Evolutionary conservation across 2,329 filamentous ascomycete species (phyloP).

Genomic region (Teratosphaeria viscida): DNA sequence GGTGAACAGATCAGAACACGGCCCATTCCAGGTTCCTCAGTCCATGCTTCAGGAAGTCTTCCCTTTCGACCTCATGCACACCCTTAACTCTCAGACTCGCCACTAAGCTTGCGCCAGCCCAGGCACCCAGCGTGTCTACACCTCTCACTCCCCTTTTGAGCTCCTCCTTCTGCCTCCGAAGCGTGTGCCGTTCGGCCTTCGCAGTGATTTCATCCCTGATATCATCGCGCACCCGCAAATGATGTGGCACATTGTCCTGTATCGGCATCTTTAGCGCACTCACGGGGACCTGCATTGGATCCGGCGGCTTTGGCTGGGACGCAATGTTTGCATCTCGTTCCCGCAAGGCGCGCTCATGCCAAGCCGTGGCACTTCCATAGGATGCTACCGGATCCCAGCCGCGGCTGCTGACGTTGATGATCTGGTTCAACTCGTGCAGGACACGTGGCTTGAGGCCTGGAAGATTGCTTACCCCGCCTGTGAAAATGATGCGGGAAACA

Average conservation of each 20-base stretch:
- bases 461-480: slow-evolving; percentile 68
- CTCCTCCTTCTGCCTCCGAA: slow-evolving; percentile 27
- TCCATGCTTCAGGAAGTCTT: slow-evolving; percentile 61
- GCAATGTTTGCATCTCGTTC: background rate
- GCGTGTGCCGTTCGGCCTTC: slow-evolving; percentile 39
- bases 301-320: background rate
- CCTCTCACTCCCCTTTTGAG: slow-evolving; percentile 53
- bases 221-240: slow-evolving; percentile 20
- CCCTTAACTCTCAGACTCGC: slow-evolving; percentile 59
- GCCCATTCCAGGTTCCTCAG: slow-evolving; percentile 18
- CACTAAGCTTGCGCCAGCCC: slow-evolving; percentile 63
- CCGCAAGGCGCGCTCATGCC: slow-evolving; percentile 6
- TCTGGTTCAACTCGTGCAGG: slow-evolving; percentile 58
- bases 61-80: slow-evolving; percentile 59
- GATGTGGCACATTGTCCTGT: slow-evolving; percentile 14
- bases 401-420: slow-evolving; percentile 48
- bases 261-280: slow-evolving; percentile 15
- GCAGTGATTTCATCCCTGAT: slow-evolving; percentile 41
- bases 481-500: slow-evolving; percentile 81
- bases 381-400: slow-evolving; percentile 72
- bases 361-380: slow-evolving; percentile 42
- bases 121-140: slow-evolving; percentile 60
- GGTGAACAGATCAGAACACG: background rate
- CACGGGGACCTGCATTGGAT: slow-evolving; percentile 4
- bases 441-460: slow-evolving; percentile 70